Evolutionary conservation across 2,329 filamentous ascomycete genomes (phyloP), one percentile per base, ranked within the genome.

Genomic region (Drechslerella coelobrocha): DNA sequence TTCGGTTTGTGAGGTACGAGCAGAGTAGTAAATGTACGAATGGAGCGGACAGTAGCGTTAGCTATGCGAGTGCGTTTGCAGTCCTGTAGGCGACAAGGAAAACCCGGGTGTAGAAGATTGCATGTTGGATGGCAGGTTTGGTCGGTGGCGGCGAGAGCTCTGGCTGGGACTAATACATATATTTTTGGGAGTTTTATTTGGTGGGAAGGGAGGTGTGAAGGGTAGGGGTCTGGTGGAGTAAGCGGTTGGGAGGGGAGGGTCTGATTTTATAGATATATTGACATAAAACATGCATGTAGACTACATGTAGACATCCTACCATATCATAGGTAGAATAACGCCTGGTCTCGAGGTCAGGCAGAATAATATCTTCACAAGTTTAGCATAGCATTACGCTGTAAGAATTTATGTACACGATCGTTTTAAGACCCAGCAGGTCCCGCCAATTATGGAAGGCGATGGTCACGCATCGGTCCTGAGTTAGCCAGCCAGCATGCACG

Each of bases 41-140:
- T 27, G 82, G 88, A 0, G 79, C 77, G 14, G 91, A 96, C 73
- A 94, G 88, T 74, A 97, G 92, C 75, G 94, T 99, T 55, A 97
- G 92, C 80, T 99, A 99, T 79, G 92, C 90, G 2, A 93, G 92
- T 78, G 94, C 92, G 2, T 96, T 94, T 82, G 91, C 92, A 7
- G 83, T 92, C 14, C 77, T 92, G 31, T 92, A 61, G 29, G 12
- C 23, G 51, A 41, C 9, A 17, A 48, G 34, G 24, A 29, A 37
- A 12, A 31, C 19, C 31, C 8, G 29, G 17, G 37, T n/a, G 48
- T 31, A 34, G n/a, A 26, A 9, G 45, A 29, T 34, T 27, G 19
- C 19, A 41, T 12, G 29, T 31, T 31, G 6, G 29, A 31, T 12
- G 29, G 29, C 29, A 31, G 29, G 5, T 12, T 61, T 34, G 10